phyloP scores from a whole-genome alignment of 2,329 filamentous ascomycete genomes.

The Aureobasidium melanogenum region DNA sequence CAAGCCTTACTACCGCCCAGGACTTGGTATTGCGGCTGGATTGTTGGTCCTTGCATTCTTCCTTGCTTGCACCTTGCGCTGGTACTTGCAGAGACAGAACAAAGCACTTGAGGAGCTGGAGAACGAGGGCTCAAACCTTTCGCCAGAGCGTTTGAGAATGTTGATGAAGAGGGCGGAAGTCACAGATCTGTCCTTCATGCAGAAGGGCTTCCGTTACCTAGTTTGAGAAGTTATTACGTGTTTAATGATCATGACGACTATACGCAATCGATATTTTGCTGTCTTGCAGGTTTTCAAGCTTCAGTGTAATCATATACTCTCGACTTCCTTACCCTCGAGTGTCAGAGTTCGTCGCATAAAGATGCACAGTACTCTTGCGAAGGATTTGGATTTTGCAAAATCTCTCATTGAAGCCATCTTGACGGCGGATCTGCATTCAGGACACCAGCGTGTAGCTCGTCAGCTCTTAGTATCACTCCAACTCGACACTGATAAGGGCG shows the following conservation, averaged over 20 bases:
- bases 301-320: too few relatives aligned
- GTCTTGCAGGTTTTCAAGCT: not conserved
- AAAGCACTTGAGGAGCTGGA: conserved; percentile 42
- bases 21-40: conserved; percentile 27
- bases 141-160: conserved; percentile 37
- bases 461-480: too few relatives aligned
- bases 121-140: conserved; percentile 37
- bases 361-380: too few relatives aligned
- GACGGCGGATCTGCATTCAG: too few relatives aligned
- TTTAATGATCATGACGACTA: not conserved
- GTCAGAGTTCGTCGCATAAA: too few relatives aligned
- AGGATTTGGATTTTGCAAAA: too few relatives aligned
- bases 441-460: too few relatives aligned
- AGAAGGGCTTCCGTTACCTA: conserved; percentile 48
- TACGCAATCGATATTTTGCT: not conserved
- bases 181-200: conserved; percentile 44
- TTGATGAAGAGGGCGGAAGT: conserved; percentile 43
- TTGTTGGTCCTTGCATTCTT: conserved; percentile 21
- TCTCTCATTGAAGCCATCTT: too few relatives aligned
- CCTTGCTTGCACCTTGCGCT: conserved; percentile 21
- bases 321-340: too few relatives aligned
- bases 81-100: conserved; percentile 36
- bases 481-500: too few relatives aligned
- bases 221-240: conserved; percentile 23
- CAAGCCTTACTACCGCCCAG: conserved; percentile 22